Base-by-base conservation (phyloP, 208 protist genomes). In the Kentomonas sorsogonicus region DNA sequence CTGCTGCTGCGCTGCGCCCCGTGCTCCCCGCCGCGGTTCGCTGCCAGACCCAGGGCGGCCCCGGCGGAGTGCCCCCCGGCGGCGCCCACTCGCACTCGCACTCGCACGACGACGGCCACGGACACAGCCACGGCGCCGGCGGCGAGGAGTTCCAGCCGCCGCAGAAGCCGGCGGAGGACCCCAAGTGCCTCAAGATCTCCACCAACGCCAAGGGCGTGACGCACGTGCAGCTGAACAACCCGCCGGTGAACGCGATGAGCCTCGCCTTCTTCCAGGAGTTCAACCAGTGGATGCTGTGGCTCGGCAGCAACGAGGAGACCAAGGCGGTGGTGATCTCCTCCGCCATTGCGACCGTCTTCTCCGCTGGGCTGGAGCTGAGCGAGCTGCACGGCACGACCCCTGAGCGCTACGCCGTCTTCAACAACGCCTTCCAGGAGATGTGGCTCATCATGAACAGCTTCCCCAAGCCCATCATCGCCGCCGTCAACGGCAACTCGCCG, bases 361-460 rank as follows among this genome's bases (percentile, higher is more conserved):
- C 77, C 0, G 79, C 80, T 9, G 86, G 86, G 0, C 56, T 93
- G 0, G 86, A 93, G 51, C 74, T 93, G 10, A 70, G 45, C 5
- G 86, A 93, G 70, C 61, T 93, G 51, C 71, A 83, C 66, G 74
- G 79, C 69, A 77, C 86, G 15, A 67, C 86, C 29, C 69, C 63
- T 20, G 79, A 90, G 62, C 79, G 82, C 18, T 50, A 91, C 36
- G 31, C 59, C 2, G 23, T 52, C 27, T 93, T 88, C 72, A 91
- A 83, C 83, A 63, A 80, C 53, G 29, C 63, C 45, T 69, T 91
- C 26, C 86, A 93, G 63, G 80, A 93, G 69, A 73, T 68, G 54
- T 93, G 82, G 82, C 65, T 91, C 34, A 86, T 87, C 60, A 51
- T 93, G 52, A 86, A 89, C 71, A 77, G 66, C 57, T 90, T 88